Conservation (phyloP, 2,329 filamentous ascomycete genomes). For the Trichoderma sp. region DNA sequence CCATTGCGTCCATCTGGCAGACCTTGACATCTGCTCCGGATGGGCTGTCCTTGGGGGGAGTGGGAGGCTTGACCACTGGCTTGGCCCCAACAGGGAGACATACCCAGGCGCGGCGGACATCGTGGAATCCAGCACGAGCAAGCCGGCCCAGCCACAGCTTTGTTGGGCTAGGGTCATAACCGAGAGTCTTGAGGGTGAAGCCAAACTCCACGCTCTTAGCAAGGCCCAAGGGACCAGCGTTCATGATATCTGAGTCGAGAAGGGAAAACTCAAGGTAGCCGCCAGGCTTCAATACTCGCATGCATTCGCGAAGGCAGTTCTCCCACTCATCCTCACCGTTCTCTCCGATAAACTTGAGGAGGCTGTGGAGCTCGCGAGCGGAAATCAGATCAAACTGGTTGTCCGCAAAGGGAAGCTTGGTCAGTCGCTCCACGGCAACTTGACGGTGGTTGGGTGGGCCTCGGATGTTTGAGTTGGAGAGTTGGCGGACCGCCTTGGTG, state of each 20-base stretch:
- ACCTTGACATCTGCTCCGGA: conserved; percentile 43
- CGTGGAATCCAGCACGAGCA: conserved; percentile 70
- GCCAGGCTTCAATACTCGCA: conserved; percentile 87
- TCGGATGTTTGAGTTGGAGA: conserved; percentile 70
- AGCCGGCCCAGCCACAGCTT: conserved; percentile 77
- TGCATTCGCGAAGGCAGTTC: conserved; percentile 77
- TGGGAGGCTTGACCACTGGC: conserved; percentile 32
- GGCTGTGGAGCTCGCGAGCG: conserved; percentile 78
- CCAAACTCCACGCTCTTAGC: conserved; percentile 89
- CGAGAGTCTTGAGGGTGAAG: conserved; percentile 82
- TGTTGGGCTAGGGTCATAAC: conserved; percentile 83
- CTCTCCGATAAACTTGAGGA: conserved; percentile 71
- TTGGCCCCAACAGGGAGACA: conserved; percentile 75
- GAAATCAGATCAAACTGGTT: conserved; percentile 90
- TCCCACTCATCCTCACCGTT: conserved; percentile 83
- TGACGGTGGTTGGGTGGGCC: conserved; percentile 86
- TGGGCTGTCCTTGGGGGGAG: conserved; percentile 35
- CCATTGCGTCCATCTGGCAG: conserved; percentile 59
- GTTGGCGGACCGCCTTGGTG: conserved; percentile 66
- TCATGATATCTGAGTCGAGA: conserved; percentile 86
- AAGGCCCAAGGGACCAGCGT: conserved; percentile 73
- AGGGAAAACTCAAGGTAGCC: conserved; percentile 90
- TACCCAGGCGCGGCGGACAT: conserved; percentile 82
- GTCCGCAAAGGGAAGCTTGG: conserved; percentile 78
- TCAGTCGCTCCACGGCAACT: conserved; percentile 72